A percentile compares a stretch with the other conserved stretches of the same genome.
Conservation (phyloP, 2,329 filamentous ascomycete genomes). For the Pyricularia grisea region DNA sequence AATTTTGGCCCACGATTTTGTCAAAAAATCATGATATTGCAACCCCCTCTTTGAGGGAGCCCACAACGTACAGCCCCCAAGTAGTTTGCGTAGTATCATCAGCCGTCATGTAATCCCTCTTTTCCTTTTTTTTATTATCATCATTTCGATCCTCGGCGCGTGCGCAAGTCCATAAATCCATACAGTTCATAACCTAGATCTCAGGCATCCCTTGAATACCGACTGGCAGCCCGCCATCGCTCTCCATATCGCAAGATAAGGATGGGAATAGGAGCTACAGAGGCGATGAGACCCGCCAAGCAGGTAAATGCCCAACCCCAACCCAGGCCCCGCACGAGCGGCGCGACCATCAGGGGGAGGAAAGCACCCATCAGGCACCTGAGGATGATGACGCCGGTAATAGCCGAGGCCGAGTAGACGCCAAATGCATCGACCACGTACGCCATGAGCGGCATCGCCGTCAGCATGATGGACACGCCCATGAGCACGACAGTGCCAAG, state of each 20-base stretch:
- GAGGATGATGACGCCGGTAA: slow-evolving; percentile 46
- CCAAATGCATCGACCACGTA: slow-evolving; percentile 50
- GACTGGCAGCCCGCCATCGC: slow-evolving; percentile 39
- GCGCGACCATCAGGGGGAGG: slow-evolving; percentile 39
- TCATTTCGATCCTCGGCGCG: not conserved
- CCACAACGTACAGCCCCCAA: too few relatives aligned
- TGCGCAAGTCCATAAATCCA: not conserved
- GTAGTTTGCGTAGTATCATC: too few relatives aligned
- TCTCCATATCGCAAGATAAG: slow-evolving; percentile 39
- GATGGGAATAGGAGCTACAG: slow-evolving; percentile 40
- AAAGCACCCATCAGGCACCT: slow-evolving; percentile 48
- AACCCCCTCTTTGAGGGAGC: too few relatives aligned
- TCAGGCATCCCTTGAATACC: slow-evolving; percentile 31
- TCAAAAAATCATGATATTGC: too few relatives aligned
- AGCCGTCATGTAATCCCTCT: not conserved
- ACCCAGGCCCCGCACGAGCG: slow-evolving; percentile 36
- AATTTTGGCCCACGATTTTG: too few relatives aligned
- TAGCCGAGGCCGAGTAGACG: slow-evolving; percentile 44
- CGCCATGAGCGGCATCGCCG: slow-evolving; percentile 38
- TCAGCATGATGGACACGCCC: slow-evolving; percentile 34
- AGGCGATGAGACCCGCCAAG: slow-evolving; percentile 29
- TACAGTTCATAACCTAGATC: not conserved
- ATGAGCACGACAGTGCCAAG: slow-evolving; percentile 33
- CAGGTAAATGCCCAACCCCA: slow-evolving; percentile 41
- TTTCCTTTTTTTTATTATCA: too few relatives aligned